Conservation (phyloP, 306 rosid genomes). For the Myrica gale region DNA sequence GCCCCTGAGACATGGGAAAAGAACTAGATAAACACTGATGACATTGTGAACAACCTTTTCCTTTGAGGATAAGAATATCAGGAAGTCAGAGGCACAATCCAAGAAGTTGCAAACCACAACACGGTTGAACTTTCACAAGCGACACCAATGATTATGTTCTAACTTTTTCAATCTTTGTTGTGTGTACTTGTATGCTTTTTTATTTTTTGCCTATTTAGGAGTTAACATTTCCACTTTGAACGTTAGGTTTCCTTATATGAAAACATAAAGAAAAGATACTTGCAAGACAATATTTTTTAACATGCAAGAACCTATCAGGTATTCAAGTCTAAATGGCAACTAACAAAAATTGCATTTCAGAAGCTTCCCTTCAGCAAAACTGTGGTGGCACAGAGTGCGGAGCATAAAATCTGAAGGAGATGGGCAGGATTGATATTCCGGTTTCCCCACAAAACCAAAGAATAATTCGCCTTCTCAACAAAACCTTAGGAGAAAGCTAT, state of each 20-base stretch:
- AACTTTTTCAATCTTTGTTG: background rate
- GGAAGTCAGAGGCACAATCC: background rate
- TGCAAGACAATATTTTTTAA: background rate
- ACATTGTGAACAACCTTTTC: background rate
- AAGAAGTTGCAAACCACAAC: background rate
- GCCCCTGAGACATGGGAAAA: slow-evolving; percentile 45
- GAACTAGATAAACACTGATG: slow-evolving; percentile 13
- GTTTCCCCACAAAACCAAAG: background rate
- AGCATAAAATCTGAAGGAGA: background rate
- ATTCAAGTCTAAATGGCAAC: background rate
- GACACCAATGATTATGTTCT: background rate
- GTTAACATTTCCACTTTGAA: background rate
- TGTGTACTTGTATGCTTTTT: background rate
- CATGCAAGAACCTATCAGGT: slow-evolving; percentile 2
- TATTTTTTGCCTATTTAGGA: background rate
- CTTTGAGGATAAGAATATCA: background rate
- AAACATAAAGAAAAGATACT: background rate
- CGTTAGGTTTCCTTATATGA: background rate
- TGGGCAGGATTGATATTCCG: background rate
- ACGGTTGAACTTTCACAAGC: background rate
- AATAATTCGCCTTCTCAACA: background rate
- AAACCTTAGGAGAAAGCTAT: background rate
- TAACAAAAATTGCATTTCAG: background rate
- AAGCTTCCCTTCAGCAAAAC: background rate
- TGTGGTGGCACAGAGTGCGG: background rate